A percentile compares a stretch with the other conserved stretches of the same genome.
These are phyloP conservation scores for Teratosphaeriaceae sp. DNA, from an alignment of 2,329 filamentous ascomycete genomes.

Conservation along the genomic window DNA sequence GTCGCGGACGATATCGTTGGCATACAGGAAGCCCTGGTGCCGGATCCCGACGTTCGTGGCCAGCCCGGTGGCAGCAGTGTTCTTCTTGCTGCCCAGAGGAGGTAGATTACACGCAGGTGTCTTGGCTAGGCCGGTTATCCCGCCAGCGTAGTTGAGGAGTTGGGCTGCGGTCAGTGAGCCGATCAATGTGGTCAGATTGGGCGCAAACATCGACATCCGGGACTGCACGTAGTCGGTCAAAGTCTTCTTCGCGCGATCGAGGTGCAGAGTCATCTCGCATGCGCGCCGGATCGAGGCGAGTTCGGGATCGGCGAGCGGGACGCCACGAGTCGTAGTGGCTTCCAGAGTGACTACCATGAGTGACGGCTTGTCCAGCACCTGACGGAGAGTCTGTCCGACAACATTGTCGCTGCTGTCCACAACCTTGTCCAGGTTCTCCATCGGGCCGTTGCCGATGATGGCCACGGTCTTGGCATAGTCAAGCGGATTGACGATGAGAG, in stretches of 20 bases:
- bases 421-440: conserved; percentile 79
- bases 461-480: conserved; percentile 94
- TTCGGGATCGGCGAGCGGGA: conserved; percentile 67
- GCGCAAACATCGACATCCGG: conserved; percentile 92
- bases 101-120: conserved; percentile 90
- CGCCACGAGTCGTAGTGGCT: conserved; percentile 80
- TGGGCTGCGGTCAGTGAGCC: conserved; percentile 91
- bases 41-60: conserved; percentile 88
- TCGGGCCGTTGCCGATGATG: conserved; percentile 85
- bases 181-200: conserved; percentile 84
- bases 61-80: conserved; percentile 64
- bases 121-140: conserved; percentile 80
- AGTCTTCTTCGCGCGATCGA: conserved; percentile 79
- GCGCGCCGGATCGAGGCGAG: conserved; percentile 67
- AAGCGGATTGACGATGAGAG: conserved; percentile 80
- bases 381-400: conserved; percentile 66
- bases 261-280: conserved; percentile 79
- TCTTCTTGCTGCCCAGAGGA: conserved; percentile 84
- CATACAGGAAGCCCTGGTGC: conserved; percentile 88
- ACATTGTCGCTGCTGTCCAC: conserved; percentile 73
- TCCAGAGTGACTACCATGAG: conserved; percentile 96
- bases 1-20: conserved; percentile 79
- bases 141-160: conserved; percentile 90
- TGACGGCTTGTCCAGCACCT: conserved; percentile 78
- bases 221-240: conserved; percentile 94